A percentile compares a stretch with the other conserved stretches of the same genome.
These are phyloP conservation scores for Candida buenavistaensis DNA, from an alignment of 1,139 yeast species.

Conservation along the genomic window DNA sequence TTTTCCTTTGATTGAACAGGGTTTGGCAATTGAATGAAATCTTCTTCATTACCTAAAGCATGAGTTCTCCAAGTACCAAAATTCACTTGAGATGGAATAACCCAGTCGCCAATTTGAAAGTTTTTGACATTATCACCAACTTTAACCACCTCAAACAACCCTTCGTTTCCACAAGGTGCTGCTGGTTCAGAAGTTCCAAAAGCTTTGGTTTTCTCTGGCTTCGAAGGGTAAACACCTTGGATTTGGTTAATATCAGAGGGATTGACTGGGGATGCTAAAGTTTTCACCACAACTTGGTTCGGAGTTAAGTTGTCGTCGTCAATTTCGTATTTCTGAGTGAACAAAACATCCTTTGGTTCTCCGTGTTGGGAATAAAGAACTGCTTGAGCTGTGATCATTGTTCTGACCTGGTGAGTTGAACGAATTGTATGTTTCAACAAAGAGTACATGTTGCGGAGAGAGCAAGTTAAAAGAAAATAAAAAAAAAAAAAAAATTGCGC, in stretches of 20 bases:
- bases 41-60: slow-evolving; percentile 52
- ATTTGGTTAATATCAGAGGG: slow-evolving; percentile 46
- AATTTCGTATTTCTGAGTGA: slow-evolving; percentile 52
- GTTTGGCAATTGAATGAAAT: slow-evolving; percentile 54
- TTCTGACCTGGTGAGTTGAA: slow-evolving; percentile 23
- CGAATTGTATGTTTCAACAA: slow-evolving; percentile 7
- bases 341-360: slow-evolving; percentile 56
- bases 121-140: slow-evolving; percentile 56
- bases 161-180: slow-evolving; percentile 66
- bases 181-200: slow-evolving; percentile 34
- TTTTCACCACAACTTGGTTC: slow-evolving; percentile 53
- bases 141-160: slow-evolving; percentile 78
- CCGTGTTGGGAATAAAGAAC: slow-evolving; percentile 60
- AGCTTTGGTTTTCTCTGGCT: slow-evolving; percentile 31
- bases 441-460: slow-evolving; percentile 10
- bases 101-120: slow-evolving; percentile 81
- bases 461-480: background rate
- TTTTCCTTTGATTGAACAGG: slow-evolving; percentile 33
- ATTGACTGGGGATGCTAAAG: slow-evolving; percentile 80
- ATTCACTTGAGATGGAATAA: slow-evolving; percentile 77
- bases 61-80: slow-evolving; percentile 97
- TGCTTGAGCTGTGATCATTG: slow-evolving; percentile 56
- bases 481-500: background rate
- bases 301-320: slow-evolving; percentile 43
- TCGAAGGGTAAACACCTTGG: slow-evolving; percentile 43